Conservation (phyloP, 108 stramenopile species). For the Heterococcus sp. region DNA sequence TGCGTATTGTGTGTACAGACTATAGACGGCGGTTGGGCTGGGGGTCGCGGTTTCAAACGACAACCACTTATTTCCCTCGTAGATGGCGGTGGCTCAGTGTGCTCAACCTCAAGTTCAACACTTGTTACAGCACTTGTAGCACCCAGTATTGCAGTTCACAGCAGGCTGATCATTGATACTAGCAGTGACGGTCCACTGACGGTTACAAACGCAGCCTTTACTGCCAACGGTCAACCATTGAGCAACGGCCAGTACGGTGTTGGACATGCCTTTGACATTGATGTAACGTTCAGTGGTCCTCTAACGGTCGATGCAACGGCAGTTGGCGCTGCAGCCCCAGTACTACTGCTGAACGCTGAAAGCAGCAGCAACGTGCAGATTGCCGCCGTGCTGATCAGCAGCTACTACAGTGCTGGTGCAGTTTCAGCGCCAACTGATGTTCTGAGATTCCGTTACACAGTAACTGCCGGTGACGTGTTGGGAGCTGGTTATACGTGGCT, state of each 20-base stretch:
- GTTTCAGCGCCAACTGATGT: background rate
- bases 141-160: conserved; percentile 21
- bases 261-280: conserved; percentile 17
- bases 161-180: conserved; percentile 17
- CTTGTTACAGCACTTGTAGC: conserved; percentile 22
- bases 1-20: background rate
- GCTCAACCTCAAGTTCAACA: conserved; percentile 8
- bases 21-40: conserved; percentile 16
- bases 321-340: background rate
- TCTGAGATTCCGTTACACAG: conserved; percentile 62
- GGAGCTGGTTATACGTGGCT: background rate
- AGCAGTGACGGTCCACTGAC: conserved; percentile 24
- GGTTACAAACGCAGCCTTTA: conserved; percentile 12
- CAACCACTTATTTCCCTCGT: conserved; percentile 32
- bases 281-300: conserved; percentile 24
- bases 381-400: background rate
- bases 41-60: conserved; percentile 39
- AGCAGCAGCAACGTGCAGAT: background rate
- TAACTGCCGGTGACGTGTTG: conserved; percentile 58
- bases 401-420: background rate
- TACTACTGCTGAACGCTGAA: background rate
- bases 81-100: conserved; percentile 10
- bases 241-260: conserved; percentile 26
- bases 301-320: background rate
- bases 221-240: background rate